Evolutionary conservation across 2,329 filamentous ascomycete genomes (phyloP).

Genomic region (Diaporthe helianthi): DNA sequence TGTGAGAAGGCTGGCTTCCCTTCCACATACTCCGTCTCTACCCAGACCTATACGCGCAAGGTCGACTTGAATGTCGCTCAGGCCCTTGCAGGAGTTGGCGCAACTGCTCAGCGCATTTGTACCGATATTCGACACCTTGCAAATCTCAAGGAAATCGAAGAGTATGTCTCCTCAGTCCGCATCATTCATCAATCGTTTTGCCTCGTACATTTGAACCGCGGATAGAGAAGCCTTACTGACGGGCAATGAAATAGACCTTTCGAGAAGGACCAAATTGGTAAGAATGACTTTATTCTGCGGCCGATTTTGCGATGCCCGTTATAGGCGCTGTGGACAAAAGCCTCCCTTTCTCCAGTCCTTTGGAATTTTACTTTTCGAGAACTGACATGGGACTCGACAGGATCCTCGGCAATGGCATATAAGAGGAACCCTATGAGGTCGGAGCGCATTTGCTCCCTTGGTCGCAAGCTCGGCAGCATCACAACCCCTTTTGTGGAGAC

Average conservation of each 20-base stretch:
- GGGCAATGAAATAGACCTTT: background rate
- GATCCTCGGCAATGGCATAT: constrained; percentile 45
- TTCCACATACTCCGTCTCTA: constrained; percentile 67
- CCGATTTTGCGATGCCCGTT: background rate
- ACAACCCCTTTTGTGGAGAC: constrained; percentile 65
- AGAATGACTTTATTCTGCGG: constrained; percentile 54
- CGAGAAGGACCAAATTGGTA: constrained; percentile 71
- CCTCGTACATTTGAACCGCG: background rate
- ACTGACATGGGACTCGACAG: background rate
- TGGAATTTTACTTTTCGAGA: background rate
- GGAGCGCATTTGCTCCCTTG: constrained; percentile 54
- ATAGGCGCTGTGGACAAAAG: background rate
- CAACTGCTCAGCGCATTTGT: constrained; percentile 79
- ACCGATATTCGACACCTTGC: constrained; percentile 78
- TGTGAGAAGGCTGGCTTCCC: constrained; percentile 63
- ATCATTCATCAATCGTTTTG: constrained; percentile 38
- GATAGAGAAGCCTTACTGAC: background rate
- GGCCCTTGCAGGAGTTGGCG: constrained; percentile 78
- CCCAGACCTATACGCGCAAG: constrained; percentile 75
- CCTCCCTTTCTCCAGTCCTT: no score
- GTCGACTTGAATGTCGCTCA: constrained; percentile 84
- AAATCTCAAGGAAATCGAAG: constrained; percentile 82
- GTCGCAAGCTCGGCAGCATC: constrained; percentile 45
- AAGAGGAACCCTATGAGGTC: constrained; percentile 58
- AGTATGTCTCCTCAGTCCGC: constrained; percentile 69